Percentiles rank a stretch among this genome's conserved stretches.
These are phyloP conservation scores for Citrus cavaleriei DNA, from an alignment of 345 rosid species.

Conservation along the genomic window DNA sequence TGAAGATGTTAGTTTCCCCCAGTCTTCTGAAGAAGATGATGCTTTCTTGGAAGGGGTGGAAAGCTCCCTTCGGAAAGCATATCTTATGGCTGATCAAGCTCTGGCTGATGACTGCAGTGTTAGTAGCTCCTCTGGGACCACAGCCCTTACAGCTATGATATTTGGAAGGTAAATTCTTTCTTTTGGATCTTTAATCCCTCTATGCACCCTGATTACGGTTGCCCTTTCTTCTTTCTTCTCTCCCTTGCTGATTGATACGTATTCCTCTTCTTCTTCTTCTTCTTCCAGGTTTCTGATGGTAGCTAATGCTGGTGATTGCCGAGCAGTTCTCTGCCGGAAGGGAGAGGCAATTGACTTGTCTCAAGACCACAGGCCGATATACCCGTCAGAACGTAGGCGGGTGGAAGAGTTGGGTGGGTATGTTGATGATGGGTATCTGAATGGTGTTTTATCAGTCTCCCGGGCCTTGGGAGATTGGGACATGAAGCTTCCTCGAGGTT, in stretches of 20 bases:
- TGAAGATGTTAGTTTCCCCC: slow-evolving; percentile 65
- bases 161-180: slow-evolving; percentile 51
- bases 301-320: slow-evolving; percentile 86
- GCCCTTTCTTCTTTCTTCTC: background rate
- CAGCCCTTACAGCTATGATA: slow-evolving; percentile 73
- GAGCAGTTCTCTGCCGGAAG: slow-evolving; percentile 77
- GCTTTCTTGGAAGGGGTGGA: slow-evolving; percentile 46
- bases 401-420: slow-evolving; percentile 72
- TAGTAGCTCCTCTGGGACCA: slow-evolving; percentile 77
- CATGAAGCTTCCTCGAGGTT: slow-evolving; percentile 58
- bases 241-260: background rate
- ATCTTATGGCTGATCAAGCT: slow-evolving; percentile 69
- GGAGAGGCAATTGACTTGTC: slow-evolving; percentile 79
- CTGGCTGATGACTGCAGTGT: slow-evolving; percentile 59
- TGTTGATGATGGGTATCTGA: slow-evolving; percentile 69
- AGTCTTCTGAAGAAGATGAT: slow-evolving; percentile 41
- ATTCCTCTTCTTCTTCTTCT: background rate
- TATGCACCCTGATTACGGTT: background rate
- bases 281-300: slow-evolving; percentile 58
- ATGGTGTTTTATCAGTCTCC: slow-evolving; percentile 69
- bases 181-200: background rate
- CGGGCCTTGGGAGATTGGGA: slow-evolving; percentile 96
- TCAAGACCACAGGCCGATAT: slow-evolving; percentile 72
- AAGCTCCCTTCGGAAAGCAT: slow-evolving; percentile 50
- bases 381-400: slow-evolving; percentile 54